Evolutionary conservation across 495 filamentous ascomycete species (phyloP).

Genomic region (Cenococcum geophilum): DNA sequence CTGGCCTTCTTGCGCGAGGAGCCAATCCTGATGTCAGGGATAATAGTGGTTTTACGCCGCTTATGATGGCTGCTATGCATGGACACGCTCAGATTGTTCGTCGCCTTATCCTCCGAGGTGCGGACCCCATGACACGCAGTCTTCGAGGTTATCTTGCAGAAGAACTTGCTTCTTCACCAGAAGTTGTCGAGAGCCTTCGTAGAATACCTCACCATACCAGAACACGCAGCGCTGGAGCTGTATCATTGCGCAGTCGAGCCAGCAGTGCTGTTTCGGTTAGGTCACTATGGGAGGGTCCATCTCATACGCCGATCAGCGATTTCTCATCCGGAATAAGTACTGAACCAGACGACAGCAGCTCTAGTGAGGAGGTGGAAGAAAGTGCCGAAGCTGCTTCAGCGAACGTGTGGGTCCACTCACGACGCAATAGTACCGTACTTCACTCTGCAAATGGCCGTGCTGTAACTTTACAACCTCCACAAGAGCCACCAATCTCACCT

Average conservation of each 20-base stretch:
- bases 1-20: constrained; percentile 74
- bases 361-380: constrained; percentile 36
- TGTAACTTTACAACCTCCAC: constrained; percentile 30
- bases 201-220: constrained; percentile 50
- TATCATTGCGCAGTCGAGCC: constrained; percentile 51
- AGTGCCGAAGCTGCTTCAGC: not conserved
- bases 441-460: not conserved
- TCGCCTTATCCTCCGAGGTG: constrained; percentile 64
- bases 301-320: constrained; percentile 42
- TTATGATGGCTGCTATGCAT: constrained; percentile 78
- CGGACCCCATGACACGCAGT: constrained; percentile 64
- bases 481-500: constrained; percentile 39
- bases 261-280: constrained; percentile 61
- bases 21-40: constrained; percentile 70
- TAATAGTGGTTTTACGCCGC: constrained; percentile 72
- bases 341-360: constrained; percentile 42
- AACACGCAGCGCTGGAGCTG: constrained; percentile 52
- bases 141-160: constrained; percentile 64
- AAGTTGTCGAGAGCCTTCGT: constrained; percentile 42
- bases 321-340: constrained; percentile 34
- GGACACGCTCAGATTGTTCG: constrained; percentile 69
- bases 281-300: constrained; percentile 51
- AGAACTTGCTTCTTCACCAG: constrained; percentile 62
- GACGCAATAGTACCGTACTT: constrained; percentile 27
- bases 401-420: constrained; percentile 23